Evolutionary conservation across 805 yeast species (phyloP), one percentile per base, ranked within the genome.

Genomic region (Lipomyces sp.): DNA sequence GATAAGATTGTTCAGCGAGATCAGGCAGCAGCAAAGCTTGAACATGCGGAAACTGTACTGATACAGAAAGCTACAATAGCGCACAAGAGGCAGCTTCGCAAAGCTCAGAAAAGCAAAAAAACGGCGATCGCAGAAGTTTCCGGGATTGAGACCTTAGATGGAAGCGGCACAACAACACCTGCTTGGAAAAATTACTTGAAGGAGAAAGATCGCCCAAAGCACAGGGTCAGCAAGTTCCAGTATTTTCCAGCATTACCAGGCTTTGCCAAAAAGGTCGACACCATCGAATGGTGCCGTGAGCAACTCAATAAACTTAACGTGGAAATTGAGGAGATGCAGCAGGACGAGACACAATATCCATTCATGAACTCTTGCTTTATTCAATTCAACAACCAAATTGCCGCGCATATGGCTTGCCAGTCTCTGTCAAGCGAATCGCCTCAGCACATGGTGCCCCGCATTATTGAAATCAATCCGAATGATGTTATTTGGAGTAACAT

Each of bases 191-290:
- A 58, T 55, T 90, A 90, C 75, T 81, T 91, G 69, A 80, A 82
- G 3, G 80, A 78, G 35, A 84, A 85, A 73, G 90, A 90, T 77
- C 82, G 90, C 73, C 97, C 97, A 53, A 86, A 87, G 50, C 91
- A 89, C 75, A 84, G 83, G 69, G 80, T 89, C 69, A 74, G 65
- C 29, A 34, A 24, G 11, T 51, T 60, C 35, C 56, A 60, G 1
- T 50, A 69, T 58, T 51, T 64, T 0, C 59, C 73, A 6, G 66
- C 55, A 13, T 79, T 83, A 10, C 87, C 66, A 4, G 62, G 64
- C 62, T 79, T 86, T 71, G 91, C 95, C 60, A 79, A 89, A 77
- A 92, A 92, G 79, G 97, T 93, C 63, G 88, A 89, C 73, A 89
- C 97, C 34, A 84, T 94, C 73, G 85, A 88, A 59, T 90, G 92